Evolutionary conservation across 2,329 filamentous ascomycete species (phyloP).

Genomic region (Sarocladiaceae sp.): DNA sequence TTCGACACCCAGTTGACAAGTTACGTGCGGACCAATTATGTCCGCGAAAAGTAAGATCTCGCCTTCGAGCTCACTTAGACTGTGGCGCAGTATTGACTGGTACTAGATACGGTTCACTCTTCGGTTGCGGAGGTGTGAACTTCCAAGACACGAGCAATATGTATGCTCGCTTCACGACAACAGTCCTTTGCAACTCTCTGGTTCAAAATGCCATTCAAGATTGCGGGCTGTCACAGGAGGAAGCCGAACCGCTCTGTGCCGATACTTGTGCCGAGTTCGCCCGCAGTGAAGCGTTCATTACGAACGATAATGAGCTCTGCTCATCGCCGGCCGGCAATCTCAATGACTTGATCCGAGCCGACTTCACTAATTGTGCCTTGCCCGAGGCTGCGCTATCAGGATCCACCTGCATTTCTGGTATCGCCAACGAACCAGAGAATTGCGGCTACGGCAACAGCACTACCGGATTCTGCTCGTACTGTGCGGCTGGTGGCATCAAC

Average conservation of each 20-base stretch:
- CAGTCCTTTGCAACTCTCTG: constrained; percentile 88
- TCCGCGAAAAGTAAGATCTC: constrained; percentile 76
- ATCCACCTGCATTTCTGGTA: constrained; percentile 70
- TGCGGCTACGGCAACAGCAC: constrained; percentile 76
- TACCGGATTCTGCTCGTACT: constrained; percentile 82
- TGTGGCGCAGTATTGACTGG: too few relatives aligned
- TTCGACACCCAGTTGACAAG: constrained; percentile 73
- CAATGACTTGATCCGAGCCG: constrained; percentile 76
- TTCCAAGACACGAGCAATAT: constrained; percentile 73
- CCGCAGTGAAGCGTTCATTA: constrained; percentile 81
- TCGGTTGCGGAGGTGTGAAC: constrained; percentile 77
- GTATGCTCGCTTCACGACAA: constrained; percentile 91
- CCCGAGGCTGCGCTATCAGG: constrained; percentile 73
- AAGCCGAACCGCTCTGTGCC: constrained; percentile 77
- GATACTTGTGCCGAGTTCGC: constrained; percentile 85
- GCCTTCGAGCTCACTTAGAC: too few relatives aligned
- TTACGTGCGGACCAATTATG: constrained; percentile 73
- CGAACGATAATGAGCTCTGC: constrained; percentile 71
- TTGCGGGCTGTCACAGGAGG: constrained; percentile 62
- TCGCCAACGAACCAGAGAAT: constrained; percentile 76
- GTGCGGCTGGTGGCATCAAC: constrained; percentile 76
- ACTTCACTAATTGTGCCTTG: constrained; percentile 85
- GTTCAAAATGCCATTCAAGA: constrained; percentile 77
- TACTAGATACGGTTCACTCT: constrained; percentile 75
- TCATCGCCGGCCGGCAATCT: constrained; percentile 60